A percentile compares a stretch with the other conserved stretches of the same genome.
These are phyloP conservation scores for Amylostereum areolatum DNA, from an alignment of 1,284 basidiomycete genomes.

Conservation along the genomic window DNA sequence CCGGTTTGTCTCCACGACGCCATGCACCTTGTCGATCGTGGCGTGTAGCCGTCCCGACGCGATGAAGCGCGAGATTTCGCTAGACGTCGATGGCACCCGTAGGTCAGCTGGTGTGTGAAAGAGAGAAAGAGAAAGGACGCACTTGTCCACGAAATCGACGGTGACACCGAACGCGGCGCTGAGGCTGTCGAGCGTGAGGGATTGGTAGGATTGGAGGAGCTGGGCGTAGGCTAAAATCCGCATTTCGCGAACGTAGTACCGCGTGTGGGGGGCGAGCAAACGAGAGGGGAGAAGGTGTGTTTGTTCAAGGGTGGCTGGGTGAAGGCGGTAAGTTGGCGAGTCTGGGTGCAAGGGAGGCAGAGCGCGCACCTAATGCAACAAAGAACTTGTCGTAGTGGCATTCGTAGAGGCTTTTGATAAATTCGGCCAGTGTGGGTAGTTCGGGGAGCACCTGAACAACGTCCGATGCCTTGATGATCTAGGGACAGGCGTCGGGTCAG, in stretches of 20 bases:
- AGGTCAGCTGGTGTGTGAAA: conserved; percentile 1
- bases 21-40: conserved; percentile 92
- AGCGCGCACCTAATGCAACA: conserved; percentile 65
- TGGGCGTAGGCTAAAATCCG: conserved; percentile 93
- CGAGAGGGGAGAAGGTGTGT: conserved; percentile 83
- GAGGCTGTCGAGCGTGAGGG: conserved; percentile 86
- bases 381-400: conserved; percentile 96
- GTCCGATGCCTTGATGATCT: conserved; percentile 67
- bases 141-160: conserved; percentile 85
- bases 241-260: conserved; percentile 95
- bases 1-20: conserved; percentile 92
- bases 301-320: conserved; percentile 80
- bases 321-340: neutral
- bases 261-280: conserved; percentile 79
- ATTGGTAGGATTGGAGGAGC: conserved; percentile 87
- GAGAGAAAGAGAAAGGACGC: conserved; percentile 22
- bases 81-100: conserved; percentile 22
- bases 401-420: conserved; percentile 78
- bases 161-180: conserved; percentile 88
- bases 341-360: conserved; percentile 4
- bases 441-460: conserved; percentile 71
- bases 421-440: conserved; percentile 61
- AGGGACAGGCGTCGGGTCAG: neutral
- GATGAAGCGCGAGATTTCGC: conserved; percentile 92
- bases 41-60: conserved; percentile 85